phyloP scores from a whole-genome alignment of 2,329 filamentous ascomycete species.

The Myrmaecium sp. region DNA sequence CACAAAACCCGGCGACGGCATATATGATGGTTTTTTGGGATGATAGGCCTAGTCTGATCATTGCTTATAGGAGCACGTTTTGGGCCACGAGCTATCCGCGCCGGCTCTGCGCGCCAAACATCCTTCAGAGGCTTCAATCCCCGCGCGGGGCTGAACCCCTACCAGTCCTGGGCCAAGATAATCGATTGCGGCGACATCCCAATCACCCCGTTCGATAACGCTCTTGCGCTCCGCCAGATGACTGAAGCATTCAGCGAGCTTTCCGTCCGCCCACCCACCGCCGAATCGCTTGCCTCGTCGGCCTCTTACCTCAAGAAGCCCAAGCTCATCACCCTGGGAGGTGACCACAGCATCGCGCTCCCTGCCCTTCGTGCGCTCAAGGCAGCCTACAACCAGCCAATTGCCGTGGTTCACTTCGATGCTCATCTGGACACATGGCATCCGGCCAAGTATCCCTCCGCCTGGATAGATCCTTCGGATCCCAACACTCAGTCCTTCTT shows the following conservation, averaged over 20 bases:
- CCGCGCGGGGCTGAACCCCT: constrained; percentile 69
- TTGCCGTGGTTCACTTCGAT: constrained; percentile 35
- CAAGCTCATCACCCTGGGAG: constrained; percentile 31
- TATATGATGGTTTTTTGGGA: not conserved
- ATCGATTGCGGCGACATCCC: constrained; percentile 87
- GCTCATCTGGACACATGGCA: constrained; percentile 75
- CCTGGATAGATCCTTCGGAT: constrained; percentile 42
- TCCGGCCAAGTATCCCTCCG: constrained; percentile 59
- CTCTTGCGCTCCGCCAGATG: constrained; percentile 68
- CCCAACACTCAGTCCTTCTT: constrained; percentile 52
- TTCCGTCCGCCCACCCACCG: constrained; percentile 25
- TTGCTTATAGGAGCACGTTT: constrained; percentile 42
- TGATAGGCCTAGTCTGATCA: not conserved
- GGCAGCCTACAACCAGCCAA: constrained; percentile 24
- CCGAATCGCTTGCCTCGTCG: constrained; percentile 18
- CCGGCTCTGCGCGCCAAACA: constrained; percentile 66
- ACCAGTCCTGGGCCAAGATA: constrained; percentile 59
- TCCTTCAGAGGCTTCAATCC: constrained; percentile 69
- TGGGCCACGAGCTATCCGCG: constrained; percentile 72
- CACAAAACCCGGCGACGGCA: not conserved
- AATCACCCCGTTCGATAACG: constrained; percentile 73
- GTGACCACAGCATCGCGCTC: constrained; percentile 33
- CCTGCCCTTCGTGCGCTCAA: constrained; percentile 33
- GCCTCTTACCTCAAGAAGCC: constrained; percentile 26
- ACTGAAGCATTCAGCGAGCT: constrained; percentile 62